Conservation (phyloP, 805 yeast genomes). For the Zygotorulaspora danielsina region DNA sequence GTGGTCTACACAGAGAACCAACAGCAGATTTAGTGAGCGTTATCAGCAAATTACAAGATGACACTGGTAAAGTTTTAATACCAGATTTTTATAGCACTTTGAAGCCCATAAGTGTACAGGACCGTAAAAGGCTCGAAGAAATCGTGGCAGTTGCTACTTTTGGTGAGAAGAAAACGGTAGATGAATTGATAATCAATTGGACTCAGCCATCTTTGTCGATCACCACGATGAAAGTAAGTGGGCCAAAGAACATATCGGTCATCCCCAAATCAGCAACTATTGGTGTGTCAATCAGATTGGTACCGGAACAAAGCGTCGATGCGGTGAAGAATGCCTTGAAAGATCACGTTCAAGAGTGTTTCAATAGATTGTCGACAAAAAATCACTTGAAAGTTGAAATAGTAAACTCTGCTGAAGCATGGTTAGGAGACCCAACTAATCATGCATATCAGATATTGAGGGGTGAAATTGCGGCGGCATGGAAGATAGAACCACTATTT, state of each 20-base stretch:
- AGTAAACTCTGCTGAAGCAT: slow-evolving; percentile 87
- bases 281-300: slow-evolving; percentile 75
- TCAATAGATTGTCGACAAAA: slow-evolving; percentile 48
- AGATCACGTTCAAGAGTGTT: slow-evolving; percentile 44
- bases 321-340: slow-evolving; percentile 51
- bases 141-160: slow-evolving; percentile 44
- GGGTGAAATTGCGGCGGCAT: slow-evolving; percentile 57
- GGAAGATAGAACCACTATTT: slow-evolving; percentile 79
- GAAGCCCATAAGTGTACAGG: slow-evolving; percentile 51
- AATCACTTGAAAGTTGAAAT: slow-evolving; percentile 60
- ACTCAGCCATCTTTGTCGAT: slow-evolving; percentile 83
- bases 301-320: slow-evolving; percentile 76
- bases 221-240: slow-evolving; percentile 80
- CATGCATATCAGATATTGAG: slow-evolving; percentile 64
- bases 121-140: slow-evolving; percentile 56
- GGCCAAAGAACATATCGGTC: slow-evolving; percentile 85
- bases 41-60: slow-evolving; percentile 57
- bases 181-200: slow-evolving; percentile 76
- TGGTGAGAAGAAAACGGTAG: slow-evolving; percentile 34
- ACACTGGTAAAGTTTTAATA: slow-evolving; percentile 51
- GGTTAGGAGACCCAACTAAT: slow-evolving; percentile 86
- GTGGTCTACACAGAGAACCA: slow-evolving; percentile 87
- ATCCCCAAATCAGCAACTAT: slow-evolving; percentile 81
- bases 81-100: slow-evolving; percentile 74
- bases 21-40: slow-evolving; percentile 77